Evolutionary conservation across 257 asterid genomes (phyloP).

Genomic region (Handroanthus guayacan): DNA sequence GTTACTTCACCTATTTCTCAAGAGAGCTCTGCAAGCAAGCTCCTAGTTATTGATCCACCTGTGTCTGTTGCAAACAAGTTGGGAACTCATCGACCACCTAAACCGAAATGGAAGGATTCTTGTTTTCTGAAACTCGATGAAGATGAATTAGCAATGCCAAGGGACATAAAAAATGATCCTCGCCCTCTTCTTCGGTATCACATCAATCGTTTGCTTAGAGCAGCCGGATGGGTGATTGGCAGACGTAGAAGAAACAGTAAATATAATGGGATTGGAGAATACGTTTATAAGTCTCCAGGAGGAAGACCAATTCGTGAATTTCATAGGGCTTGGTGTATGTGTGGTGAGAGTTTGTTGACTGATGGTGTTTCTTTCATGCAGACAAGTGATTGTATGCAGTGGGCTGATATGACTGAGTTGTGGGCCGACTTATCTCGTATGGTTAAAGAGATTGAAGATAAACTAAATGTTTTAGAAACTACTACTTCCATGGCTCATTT

Average conservation of each 20-base stretch:
- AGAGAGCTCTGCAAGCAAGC: constrained; percentile 81
- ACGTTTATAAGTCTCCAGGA: constrained; percentile 83
- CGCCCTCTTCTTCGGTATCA: constrained; percentile 98
- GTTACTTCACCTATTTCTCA: constrained; percentile 88
- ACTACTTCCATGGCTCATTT: constrained; percentile 68
- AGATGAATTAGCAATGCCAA: constrained; percentile 71
- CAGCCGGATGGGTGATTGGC: constrained; percentile 94
- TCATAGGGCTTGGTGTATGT: constrained; percentile 88
- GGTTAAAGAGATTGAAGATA: constrained; percentile 68
- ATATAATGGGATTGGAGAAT: constrained; percentile 85
- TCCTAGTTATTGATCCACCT: constrained; percentile 53
- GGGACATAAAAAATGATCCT: constrained; percentile 79
- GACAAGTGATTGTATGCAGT: constrained; percentile 55
- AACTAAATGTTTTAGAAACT: constrained; percentile 56
- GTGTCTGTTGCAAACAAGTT: constrained; percentile 45
- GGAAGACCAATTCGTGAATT: constrained; percentile 98
- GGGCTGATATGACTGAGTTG: constrained; percentile 79
- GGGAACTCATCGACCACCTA: constrained; percentile 52
- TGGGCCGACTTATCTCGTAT: constrained; percentile 70
- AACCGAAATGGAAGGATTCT: constrained; percentile 90
- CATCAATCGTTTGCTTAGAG: constrained; percentile 79
- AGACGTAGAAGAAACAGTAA: constrained; percentile 89
- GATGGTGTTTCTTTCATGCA: constrained; percentile 51
- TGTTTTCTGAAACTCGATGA: constrained; percentile 84
- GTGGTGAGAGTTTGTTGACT: constrained; percentile 72